These are phyloP conservation scores for Schizochytrium sp. DNA, from an alignment of 108 stramenopile genomes.

Conservation along the genomic window DNA sequence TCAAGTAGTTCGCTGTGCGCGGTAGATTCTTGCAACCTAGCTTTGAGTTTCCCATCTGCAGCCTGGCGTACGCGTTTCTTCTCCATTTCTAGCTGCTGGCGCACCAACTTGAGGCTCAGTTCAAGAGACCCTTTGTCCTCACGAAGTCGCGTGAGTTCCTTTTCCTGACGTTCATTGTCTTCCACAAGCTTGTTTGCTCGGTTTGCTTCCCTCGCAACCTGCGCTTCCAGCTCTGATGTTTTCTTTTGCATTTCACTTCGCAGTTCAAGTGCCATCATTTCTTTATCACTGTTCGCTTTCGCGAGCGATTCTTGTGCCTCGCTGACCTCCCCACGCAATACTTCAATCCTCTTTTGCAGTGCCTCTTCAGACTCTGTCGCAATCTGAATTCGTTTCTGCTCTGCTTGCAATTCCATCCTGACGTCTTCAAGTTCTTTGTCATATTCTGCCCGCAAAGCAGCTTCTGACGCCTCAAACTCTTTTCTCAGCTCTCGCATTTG, in stretches of 20 bases:
- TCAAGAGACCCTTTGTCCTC: not conserved
- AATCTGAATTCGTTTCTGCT: not conserved
- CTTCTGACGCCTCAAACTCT: conserved; percentile 7
- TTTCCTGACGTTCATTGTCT: not conserved
- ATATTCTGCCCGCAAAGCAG: not conserved
- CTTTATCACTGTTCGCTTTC: not conserved
- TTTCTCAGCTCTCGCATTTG: not conserved
- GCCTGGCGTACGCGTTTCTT: not conserved
- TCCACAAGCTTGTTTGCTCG: not conserved
- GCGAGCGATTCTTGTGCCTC: not conserved
- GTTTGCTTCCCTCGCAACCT: not conserved
- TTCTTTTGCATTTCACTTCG: not conserved
- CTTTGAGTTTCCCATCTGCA: not conserved
- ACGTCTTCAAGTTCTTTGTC: not conserved
- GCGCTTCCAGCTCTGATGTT: not conserved
- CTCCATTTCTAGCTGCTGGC: not conserved
- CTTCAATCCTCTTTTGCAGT: not conserved
- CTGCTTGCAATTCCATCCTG: not conserved
- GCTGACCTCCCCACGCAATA: not conserved
- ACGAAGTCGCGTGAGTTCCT: not conserved
- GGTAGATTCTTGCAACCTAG: not conserved
- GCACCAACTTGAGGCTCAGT: not conserved
- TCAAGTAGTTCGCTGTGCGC: not conserved
- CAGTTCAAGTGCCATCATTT: not conserved
- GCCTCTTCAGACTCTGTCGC: not conserved